Conservation (phyloP, 2,329 filamentous ascomycete genomes). For the Fusarium sp. region DNA sequence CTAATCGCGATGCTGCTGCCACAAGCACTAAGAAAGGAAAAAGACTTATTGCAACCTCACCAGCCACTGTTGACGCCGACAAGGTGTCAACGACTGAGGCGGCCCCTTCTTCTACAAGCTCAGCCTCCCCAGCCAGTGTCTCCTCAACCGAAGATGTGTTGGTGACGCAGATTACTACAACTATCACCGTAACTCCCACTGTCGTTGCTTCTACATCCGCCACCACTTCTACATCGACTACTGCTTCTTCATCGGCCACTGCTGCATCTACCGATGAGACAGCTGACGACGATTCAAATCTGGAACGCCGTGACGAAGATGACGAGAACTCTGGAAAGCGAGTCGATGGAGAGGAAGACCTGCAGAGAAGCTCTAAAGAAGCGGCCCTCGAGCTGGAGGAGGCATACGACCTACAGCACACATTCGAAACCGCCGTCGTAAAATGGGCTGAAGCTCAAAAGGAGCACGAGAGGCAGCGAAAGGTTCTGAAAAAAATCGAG, state of each 20-base stretch:
- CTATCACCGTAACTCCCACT: conserved; percentile 7
- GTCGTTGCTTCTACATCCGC: background rate
- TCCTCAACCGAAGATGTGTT: background rate
- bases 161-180: conserved; percentile 13
- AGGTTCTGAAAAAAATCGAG: background rate
- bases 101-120: background rate
- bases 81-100: background rate
- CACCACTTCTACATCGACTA: background rate
- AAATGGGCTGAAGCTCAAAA: background rate
- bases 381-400: background rate
- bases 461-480: background rate
- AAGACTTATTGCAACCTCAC: background rate
- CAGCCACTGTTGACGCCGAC: background rate
- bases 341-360: background rate
- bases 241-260: background rate
- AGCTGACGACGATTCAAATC: background rate
- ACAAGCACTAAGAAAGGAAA: background rate
- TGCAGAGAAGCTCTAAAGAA: background rate
- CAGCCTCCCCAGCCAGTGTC: background rate
- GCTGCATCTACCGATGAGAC: background rate
- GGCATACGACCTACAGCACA: background rate
- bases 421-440: background rate
- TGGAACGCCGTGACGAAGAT: background rate
- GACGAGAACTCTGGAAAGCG: background rate
- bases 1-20: background rate